Conservation (phyloP, 169 alveolate species). For the Miamiensis avidus region DNA sequence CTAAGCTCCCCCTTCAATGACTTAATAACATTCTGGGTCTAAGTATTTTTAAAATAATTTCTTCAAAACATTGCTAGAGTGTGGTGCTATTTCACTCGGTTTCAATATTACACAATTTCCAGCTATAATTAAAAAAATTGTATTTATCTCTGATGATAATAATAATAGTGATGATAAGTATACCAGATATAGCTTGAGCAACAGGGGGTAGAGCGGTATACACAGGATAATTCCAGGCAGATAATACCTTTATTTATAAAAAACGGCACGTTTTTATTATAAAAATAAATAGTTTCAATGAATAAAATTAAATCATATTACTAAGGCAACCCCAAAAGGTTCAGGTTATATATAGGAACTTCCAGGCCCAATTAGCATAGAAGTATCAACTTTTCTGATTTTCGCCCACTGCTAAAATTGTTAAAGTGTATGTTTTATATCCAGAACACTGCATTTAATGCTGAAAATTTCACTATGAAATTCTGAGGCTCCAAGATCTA, state of each 20-base stretch:
- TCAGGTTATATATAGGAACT: slow-evolving; percentile 67
- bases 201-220: slow-evolving; percentile 70
- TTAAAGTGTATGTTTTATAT: slow-evolving; percentile 31
- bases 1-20: slow-evolving; percentile 67
- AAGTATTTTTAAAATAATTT: slow-evolving; percentile 54
- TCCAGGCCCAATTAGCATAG: slow-evolving; percentile 70
- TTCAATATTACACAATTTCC: slow-evolving; percentile 83
- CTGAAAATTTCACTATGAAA: slow-evolving; percentile 24
- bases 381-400: slow-evolving; percentile 65
- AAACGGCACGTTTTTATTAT: slow-evolving; percentile 27
- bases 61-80: slow-evolving; percentile 66
- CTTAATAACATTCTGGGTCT: slow-evolving; percentile 50
- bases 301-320: slow-evolving; percentile 44
- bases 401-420: slow-evolving; percentile 62
- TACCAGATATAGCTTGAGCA: slow-evolving; percentile 73
- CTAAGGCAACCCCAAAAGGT: slow-evolving; percentile 81
- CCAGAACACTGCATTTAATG: background rate
- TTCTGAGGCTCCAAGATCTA: slow-evolving; percentile 44
- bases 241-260: slow-evolving; percentile 40
- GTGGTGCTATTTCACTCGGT: slow-evolving; percentile 83
- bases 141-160: too few species aligned
- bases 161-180: background rate
- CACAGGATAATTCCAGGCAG: slow-evolving; percentile 87
- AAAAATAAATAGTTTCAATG: slow-evolving; percentile 43
- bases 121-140: slow-evolving; percentile 18